Evolutionary conservation across 2,329 filamentous ascomycete species (phyloP), one percentile per base, ranked within the genome.

Genomic region (Fusarium sambucinum): DNA sequence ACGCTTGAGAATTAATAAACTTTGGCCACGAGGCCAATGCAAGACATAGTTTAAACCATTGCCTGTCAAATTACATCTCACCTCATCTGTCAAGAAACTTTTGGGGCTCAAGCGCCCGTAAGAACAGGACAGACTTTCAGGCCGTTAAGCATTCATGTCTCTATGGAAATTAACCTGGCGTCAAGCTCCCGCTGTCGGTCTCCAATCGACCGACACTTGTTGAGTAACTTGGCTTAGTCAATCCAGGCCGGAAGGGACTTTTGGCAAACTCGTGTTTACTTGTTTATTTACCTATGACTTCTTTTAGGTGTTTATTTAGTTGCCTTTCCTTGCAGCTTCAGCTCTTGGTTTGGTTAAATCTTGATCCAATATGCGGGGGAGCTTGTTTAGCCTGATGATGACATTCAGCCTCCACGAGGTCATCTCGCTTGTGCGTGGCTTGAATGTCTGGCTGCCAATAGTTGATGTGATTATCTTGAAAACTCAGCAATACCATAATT

Each of bases 391-490:
- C 54, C 21, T 29, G 45, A 21, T 27, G 40, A 56, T 57, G 46
- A 44, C 42, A 48, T 48, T 51, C 35, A 27, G 33, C 46, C 32
- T 59, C 57, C 55, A 67, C 61, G 29, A 61, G 17, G 37, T 60
- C 57, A 71, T 69, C 48, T 69, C 65, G 69, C 64, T 68, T 72
- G 47, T 60, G 58, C 35, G 59, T 59, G 62, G 55, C 53, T 56
- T 56, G 53, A 41, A 63, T 66, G 29, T 25, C 48, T 32, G 35
- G 33, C 52, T 25, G 13, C 56, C 66, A 57, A 63, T 68, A 57
- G 70, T 68, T 60, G 48, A 59, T 62, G 58, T 37, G 47, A 32
- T 50, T 21, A 16, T 56, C 14, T 45, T 45, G 32, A 21, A 35
- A 38, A 29, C 27, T 35, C 44, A 25, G 44, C 35, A 52, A 62